A percentile compares a stretch with the other conserved stretches of the same genome.
These are phyloP conservation scores for Oldenlandia corymbosa DNA, from an alignment of 257 asterid genomes.

Conservation along the genomic window DNA sequence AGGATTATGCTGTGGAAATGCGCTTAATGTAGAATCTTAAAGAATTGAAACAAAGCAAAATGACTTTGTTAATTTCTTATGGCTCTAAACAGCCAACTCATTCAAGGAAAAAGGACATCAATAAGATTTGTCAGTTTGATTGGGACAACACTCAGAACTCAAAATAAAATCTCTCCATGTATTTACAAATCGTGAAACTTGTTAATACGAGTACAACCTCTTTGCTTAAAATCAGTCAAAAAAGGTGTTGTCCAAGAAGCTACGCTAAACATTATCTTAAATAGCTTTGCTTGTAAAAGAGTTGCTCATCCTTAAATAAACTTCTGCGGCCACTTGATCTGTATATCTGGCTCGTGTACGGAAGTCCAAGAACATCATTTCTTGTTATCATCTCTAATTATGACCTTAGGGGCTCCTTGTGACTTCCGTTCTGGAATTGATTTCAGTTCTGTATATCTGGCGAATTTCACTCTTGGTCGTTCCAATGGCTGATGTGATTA, in stretches of 20 bases:
- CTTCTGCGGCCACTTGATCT: not conserved
- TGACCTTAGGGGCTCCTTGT: not conserved
- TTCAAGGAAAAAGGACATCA: no score
- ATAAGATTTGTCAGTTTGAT: not conserved
- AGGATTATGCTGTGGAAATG: no score
- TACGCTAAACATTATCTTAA: not conserved
- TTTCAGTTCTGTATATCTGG: conserved; percentile 22
- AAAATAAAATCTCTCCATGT: not conserved
- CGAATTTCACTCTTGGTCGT: conserved; percentile 59
- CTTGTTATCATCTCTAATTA: not conserved
- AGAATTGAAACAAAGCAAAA: no score
- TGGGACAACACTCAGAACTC: not conserved
- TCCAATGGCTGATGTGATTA: conserved; percentile 37
- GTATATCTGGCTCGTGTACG: no score
- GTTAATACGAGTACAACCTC: not conserved
- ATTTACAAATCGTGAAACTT: not conserved
- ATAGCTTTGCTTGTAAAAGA: not conserved
- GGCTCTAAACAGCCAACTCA: no score
- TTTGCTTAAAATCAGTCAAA: not conserved
- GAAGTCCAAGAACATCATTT: not conserved
- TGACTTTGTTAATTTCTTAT: no score
- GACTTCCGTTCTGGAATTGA: conserved; percentile 4
- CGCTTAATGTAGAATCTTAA: no score
- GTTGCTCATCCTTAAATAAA: not conserved
- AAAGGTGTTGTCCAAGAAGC: not conserved